A percentile compares a stretch with the other conserved stretches of the same genome.
These are phyloP conservation scores for Rhinocladiella similis DNA, from an alignment of 2,329 filamentous ascomycete species.

Conservation along the genomic window DNA sequence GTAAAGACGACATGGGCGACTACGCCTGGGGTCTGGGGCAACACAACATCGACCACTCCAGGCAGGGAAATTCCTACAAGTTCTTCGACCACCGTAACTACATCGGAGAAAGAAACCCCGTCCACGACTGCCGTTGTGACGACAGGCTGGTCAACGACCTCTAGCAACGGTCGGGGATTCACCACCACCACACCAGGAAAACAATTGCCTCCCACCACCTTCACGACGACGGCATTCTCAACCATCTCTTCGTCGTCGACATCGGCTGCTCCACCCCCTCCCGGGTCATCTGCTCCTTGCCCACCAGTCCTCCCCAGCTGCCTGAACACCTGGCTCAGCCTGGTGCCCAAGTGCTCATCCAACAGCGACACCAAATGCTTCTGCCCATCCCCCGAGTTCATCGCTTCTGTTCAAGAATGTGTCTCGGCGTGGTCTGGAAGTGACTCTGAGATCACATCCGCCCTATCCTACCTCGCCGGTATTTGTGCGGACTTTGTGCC, in stretches of 20 bases:
- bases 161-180: background rate
- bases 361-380: constrained; percentile 84
- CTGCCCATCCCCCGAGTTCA: constrained; percentile 77
- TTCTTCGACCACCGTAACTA: constrained; percentile 3
- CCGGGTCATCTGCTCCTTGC: constrained; percentile 39
- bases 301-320: constrained; percentile 80
- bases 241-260: background rate
- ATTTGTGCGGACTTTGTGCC: constrained; percentile 77
- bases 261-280: background rate
- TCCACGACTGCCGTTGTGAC: background rate
- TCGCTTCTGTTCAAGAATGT: constrained; percentile 77
- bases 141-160: no score
- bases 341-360: constrained; percentile 68
- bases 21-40: background rate
- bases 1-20: constrained; percentile 2
- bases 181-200: no score
- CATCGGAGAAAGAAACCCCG: no score
- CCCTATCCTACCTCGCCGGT: constrained; percentile 83
- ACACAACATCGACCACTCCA: constrained; percentile 9
- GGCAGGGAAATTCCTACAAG: background rate
- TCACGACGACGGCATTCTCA: background rate
- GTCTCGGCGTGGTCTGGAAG: constrained; percentile 72
- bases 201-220: background rate
- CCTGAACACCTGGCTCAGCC: constrained; percentile 84
- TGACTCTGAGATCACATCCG: constrained; percentile 65